Percentiles rank a stretch among this genome's conserved stretches.
phyloP scores from a whole-genome alignment of 108 stramenopile genomes.

The Epipyxis sp. region DNA sequence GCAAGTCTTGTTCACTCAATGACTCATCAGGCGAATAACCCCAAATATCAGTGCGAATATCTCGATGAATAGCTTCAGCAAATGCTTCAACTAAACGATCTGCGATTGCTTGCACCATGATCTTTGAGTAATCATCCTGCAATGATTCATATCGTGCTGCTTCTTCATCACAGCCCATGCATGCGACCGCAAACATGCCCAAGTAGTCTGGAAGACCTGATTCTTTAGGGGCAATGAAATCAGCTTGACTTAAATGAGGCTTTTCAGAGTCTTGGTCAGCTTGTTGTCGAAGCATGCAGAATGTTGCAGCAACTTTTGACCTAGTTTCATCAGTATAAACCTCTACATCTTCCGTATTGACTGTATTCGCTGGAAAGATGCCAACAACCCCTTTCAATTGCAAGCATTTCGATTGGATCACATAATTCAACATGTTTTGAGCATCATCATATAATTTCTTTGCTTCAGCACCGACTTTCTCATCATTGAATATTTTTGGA shows the following conservation, averaged over 20 bases:
- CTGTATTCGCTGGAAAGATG: slow-evolving; percentile 88
- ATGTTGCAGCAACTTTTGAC: slow-evolving; percentile 63
- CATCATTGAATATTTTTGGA: slow-evolving; percentile 98
- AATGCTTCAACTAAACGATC: slow-evolving; percentile 99
- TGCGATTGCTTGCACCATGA: slow-evolving; percentile 96
- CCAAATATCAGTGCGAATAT: slow-evolving; percentile 91
- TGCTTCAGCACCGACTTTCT: slow-evolving; percentile 88
- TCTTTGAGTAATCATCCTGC: slow-evolving; percentile 97
- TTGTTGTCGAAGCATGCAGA: slow-evolving; percentile 98
- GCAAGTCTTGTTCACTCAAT: slow-evolving; percentile 79
- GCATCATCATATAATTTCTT: slow-evolving; percentile 97
- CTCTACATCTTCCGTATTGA: slow-evolving; percentile 92
- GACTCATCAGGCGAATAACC: slow-evolving; percentile 86
- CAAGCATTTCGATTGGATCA: slow-evolving; percentile 74
- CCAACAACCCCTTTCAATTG: slow-evolving; percentile 85
- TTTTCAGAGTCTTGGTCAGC: slow-evolving; percentile 96
- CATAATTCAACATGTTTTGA: slow-evolving; percentile 80
- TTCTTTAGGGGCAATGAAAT: slow-evolving; percentile 92
- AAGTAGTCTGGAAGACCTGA: slow-evolving; percentile 82
- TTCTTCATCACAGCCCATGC: slow-evolving; percentile 88
- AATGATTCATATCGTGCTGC: slow-evolving; percentile 80
- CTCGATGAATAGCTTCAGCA: slow-evolving; percentile 96
- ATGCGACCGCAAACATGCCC: slow-evolving; percentile 95
- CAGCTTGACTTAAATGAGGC: slow-evolving; percentile 78
- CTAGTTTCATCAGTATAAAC: slow-evolving; percentile 79